A percentile compares a stretch with the other conserved stretches of the same genome.
phyloP scores from a whole-genome alignment of 2,329 filamentous ascomycete species.

The Arthrobotrys sinensis region DNA sequence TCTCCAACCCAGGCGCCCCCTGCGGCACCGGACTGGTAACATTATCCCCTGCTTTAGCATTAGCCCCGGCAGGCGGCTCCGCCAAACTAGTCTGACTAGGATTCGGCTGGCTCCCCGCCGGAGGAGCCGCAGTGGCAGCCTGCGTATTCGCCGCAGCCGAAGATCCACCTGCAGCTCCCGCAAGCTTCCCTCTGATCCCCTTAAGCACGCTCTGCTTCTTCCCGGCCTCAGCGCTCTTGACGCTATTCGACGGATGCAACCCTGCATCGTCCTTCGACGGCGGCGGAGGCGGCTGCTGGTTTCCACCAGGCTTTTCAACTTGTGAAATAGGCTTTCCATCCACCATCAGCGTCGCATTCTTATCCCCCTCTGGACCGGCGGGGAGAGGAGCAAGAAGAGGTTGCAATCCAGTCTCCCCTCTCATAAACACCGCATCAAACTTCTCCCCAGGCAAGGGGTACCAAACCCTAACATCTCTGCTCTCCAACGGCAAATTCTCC shows the following conservation, averaged over 20 bases:
- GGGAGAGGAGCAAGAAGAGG: conserved; percentile 70
- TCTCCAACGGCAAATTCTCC: conserved; percentile 88
- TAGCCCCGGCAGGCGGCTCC: conserved; percentile 19
- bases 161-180: conserved; percentile 34
- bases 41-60: conserved; percentile 69
- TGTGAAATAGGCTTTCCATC: conserved; percentile 51
- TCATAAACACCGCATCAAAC: conserved; percentile 84
- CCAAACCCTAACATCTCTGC: conserved; percentile 87
- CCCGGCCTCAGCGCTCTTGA: conserved; percentile 67
- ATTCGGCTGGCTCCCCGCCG: conserved; percentile 66
- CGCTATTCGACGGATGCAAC: conserved; percentile 64
- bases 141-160: conserved; percentile 14
- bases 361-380: conserved; percentile 64
- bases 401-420: conserved; percentile 80
- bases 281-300: conserved; percentile 36
- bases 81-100: conserved; percentile 62
- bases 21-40: conserved; percentile 20
- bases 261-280: conserved; percentile 61
- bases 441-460: conserved; percentile 85
- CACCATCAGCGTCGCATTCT: conserved; percentile 57
- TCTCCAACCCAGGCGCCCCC: conserved; percentile 65
- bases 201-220: conserved; percentile 65
- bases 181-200: conserved; percentile 65
- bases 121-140: conserved; percentile 64
- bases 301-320: conserved; percentile 65